These are phyloP conservation scores for Cicer bijugum DNA, from an alignment of 306 rosid species.

Conservation along the genomic window DNA sequence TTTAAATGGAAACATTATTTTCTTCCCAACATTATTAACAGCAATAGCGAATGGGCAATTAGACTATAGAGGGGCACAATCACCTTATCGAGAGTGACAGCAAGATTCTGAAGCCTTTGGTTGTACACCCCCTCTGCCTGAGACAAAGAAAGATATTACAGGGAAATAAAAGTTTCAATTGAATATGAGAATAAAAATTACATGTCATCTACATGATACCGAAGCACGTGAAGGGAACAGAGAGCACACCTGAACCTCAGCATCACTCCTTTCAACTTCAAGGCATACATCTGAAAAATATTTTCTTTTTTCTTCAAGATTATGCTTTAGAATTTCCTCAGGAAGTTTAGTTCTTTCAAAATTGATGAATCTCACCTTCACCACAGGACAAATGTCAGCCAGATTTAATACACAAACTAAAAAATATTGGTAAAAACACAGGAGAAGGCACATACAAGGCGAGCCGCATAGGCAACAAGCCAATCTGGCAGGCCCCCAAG, in stretches of 20 bases:
- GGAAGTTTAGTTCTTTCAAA: constrained; percentile 96
- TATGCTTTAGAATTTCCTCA: constrained; percentile 81
- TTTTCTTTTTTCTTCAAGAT: constrained; percentile 85
- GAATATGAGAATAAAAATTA: constrained; percentile 24
- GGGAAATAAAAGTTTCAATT: not conserved
- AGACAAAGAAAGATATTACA: constrained; percentile 42
- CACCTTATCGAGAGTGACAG: constrained; percentile 99
- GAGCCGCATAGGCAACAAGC: constrained; percentile 96
- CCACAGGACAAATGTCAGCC: constrained; percentile 43
- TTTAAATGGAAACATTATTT: constrained; percentile 25
- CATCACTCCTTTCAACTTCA: constrained; percentile 95
- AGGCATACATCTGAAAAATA: constrained; percentile 86
- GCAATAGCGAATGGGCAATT: constrained; percentile 23
- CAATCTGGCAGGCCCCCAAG: constrained; percentile 98
- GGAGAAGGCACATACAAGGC: constrained; percentile 67
- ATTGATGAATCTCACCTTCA: constrained; percentile 93
- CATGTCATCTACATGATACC: constrained; percentile 18
- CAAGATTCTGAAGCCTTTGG: constrained; percentile 98
- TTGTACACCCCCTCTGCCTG: constrained; percentile 99
- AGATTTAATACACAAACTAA: constrained; percentile 25
- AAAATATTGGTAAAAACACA: constrained; percentile 24
- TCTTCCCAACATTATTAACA: constrained; percentile 3
- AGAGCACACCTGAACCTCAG: constrained; percentile 85
- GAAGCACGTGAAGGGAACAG: constrained; percentile 19
- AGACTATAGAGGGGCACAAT: constrained; percentile 32